Evolutionary conservation across 2,329 filamentous ascomycete genomes (phyloP), one percentile per base, ranked within the genome.

Genomic region (Fusarium neocosmosporiellum): DNA sequence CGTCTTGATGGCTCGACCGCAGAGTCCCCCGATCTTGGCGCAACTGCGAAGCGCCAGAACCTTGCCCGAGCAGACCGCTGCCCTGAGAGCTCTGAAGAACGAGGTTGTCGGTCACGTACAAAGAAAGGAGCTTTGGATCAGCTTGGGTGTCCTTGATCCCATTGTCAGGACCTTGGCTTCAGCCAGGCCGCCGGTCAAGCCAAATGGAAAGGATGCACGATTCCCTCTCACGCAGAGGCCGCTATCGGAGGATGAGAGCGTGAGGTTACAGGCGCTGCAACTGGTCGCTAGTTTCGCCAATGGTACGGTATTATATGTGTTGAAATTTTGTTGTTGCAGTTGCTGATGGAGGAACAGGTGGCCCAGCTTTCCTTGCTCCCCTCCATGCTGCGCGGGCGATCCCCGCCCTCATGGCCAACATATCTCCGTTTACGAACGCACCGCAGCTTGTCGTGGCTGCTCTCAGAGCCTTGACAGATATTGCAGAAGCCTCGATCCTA

Each of bases 51-150:
- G 84, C 75, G 87, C 91, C 11, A 85, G 84, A 71, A 85, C 83
- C 37, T 80, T 83, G 54, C 73, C 82, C 24, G 88, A 91, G 71
- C 88, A 89, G 75, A 84, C 89, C 43, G 84, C 86, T 29, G 89
- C 91, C 58, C 86, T 98, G 50, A 90, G 91, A 73, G 86, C 87
- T 46, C 85, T 99, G 33, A 98, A 98, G 85, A 96, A 98, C 81
- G 93, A 96, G 71, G 88, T 97, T 55, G 91, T 98, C 68, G 96
- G 96, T 27, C 94, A 98, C 81, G 88, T 93, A 36, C 91, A 96
- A 81, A 92, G 92, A 81, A 99, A 99, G 83, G 92, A 96, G 82
- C 83, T 90, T 65, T 95, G 92, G 86, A 87, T 98, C 43, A 86
- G 86, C 66, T 84, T 89, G 63, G 95, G 95, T 20, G 86, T 94